Evolutionary conservation across 2,329 filamentous ascomycete species (phyloP).

Genomic region (Madurella mycetomatis): DNA sequence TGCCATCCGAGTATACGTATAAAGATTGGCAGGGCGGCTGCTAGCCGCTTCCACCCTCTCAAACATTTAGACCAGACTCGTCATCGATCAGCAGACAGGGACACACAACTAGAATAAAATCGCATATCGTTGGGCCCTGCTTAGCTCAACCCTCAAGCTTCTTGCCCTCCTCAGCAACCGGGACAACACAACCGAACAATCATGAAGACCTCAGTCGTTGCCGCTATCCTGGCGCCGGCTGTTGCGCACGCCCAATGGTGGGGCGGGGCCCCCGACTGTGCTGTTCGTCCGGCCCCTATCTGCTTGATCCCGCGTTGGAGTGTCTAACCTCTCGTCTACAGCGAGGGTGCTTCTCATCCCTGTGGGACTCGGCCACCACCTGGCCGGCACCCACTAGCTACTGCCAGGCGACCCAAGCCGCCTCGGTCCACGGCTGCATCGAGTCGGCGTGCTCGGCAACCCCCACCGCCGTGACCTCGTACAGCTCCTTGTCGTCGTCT

Average conservation of each 20-base stretch:
- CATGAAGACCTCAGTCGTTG: slow-evolving; percentile 33
- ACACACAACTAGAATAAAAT: too few species aligned
- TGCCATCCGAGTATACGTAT: background rate
- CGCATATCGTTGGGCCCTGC: too few species aligned
- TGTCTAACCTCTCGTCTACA: slow-evolving; percentile 23
- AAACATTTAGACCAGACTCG: too few species aligned
- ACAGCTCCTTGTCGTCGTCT: slow-evolving; percentile 36
- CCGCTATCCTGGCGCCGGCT: slow-evolving; percentile 27
- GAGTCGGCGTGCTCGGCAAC: slow-evolving; percentile 30
- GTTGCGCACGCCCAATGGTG: slow-evolving; percentile 36
- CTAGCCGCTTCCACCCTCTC: background rate
- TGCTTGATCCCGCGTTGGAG: background rate
- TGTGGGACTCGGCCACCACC: slow-evolving; percentile 29
- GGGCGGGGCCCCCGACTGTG: slow-evolving; percentile 41
- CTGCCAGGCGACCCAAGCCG: slow-evolving; percentile 26
- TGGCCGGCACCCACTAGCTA: slow-evolving; percentile 32
- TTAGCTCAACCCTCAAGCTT: background rate
- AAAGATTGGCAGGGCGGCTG: background rate
- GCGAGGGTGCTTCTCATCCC: slow-evolving; percentile 41
- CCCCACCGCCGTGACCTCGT: slow-evolving; percentile 29
- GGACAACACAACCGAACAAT: background rate
- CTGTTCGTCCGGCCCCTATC: slow-evolving; percentile 31
- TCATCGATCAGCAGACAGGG: too few species aligned
- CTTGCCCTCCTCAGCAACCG: too few species aligned
- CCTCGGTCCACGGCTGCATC: slow-evolving; percentile 28